phyloP scores from a whole-genome alignment of 139 green algal species.

The Volvox africanus region DNA sequence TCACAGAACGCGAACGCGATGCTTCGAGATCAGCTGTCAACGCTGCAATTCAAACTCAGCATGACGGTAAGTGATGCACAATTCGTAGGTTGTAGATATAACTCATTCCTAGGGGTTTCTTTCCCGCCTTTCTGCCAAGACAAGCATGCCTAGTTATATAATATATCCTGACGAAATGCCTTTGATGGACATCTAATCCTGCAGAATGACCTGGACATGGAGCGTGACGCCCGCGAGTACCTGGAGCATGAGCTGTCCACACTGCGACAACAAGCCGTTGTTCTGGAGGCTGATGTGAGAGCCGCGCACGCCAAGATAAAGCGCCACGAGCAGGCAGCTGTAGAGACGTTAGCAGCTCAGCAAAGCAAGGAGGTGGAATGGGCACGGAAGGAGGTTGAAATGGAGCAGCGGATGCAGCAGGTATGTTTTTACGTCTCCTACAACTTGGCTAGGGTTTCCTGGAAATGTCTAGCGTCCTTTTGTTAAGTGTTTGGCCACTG shows the following conservation, averaged over 20 bases:
- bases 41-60: constrained; percentile 17
- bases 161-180: no score
- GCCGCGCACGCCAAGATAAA: neutral
- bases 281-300: constrained; percentile 8
- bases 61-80: constrained; percentile 6
- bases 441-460: no score
- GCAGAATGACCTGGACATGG: constrained; percentile 44
- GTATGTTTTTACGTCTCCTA: neutral
- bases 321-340: neutral
- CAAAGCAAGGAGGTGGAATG: neutral
- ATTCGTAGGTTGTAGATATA: no score
- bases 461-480: no score
- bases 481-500: no score
- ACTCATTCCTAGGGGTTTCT: no score
- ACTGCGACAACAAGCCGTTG: neutral
- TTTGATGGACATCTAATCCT: neutral
- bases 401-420: constrained; percentile 2
- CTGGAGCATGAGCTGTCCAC: constrained; percentile 21
- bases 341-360: neutral
- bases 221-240: constrained; percentile 40
- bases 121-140: no score
- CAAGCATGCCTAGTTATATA: no score
- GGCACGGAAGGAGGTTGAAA: neutral
- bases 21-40: constrained; percentile 31
- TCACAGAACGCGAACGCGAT: constrained; percentile 26